Base-by-base conservation (phyloP, 345 rosid genomes). In the Brassica incana region DNA sequence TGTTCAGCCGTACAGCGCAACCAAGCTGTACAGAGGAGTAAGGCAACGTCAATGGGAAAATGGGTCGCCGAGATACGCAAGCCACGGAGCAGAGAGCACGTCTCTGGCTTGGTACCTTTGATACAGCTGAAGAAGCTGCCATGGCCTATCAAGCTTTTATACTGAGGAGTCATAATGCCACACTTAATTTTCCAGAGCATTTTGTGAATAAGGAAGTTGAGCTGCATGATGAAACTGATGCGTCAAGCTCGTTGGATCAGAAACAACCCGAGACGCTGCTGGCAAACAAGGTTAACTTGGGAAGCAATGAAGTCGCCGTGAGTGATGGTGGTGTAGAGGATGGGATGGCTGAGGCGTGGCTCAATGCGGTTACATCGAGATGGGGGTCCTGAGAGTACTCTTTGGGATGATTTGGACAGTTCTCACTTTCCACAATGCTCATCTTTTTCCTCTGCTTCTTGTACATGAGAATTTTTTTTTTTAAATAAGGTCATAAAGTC, bases 11-110 rank as follows among this genome's bases (percentile, higher is more conserved):
- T 76, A 88, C 33, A 86, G 87, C 72, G 52, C 95, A 4, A 92
- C 94, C 0, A 95, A 91, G 85, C 93, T 95, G 2, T 95, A 95
- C 67, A 87, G 99, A 70, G 99, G 97, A 76, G 99, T 95, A 60
- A 89, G 99, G 83, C 99, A 95, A 80, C 88, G 99, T 83, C 99
- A 95, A 74, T 95, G 99, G 99, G 99, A 9, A 95, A 95, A 89
- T 95, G 99, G 98, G 98, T 92, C 27, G 99, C 99, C 1, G 99
- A 95, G 85, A 95, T 95, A 76, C 99, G 99, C 74, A 95, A 88
- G 74, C 99, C 99, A 74, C 88, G 90, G 35, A 92, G 92, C 77
- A 86, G 95, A 80, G 90, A 18, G 18, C 97, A 78, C 94, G 98
- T 80, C 99, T 91, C 69, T 95, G 99, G 99, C 91, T 95, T 4